A percentile compares a stretch with the other conserved stretches of the same genome.
Conservation (phyloP, 2,329 filamentous ascomycete genomes). For the Calonectria fujianensis region DNA sequence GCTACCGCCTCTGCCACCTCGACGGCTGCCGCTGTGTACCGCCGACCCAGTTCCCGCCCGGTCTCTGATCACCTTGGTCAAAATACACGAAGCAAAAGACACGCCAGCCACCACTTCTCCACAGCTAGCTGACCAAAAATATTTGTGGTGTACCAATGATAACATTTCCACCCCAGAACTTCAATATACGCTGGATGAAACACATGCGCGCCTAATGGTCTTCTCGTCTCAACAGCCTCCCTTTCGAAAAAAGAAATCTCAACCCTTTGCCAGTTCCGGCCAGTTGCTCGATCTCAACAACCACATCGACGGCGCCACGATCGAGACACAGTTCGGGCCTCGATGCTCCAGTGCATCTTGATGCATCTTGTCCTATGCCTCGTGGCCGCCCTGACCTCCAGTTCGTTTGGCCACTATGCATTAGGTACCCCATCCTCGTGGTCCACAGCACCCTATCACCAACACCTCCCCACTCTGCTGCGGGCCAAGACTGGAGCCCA, state of each 20-base stretch:
- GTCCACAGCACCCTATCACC: slow-evolving; percentile 19
- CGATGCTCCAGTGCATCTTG: slow-evolving; percentile 14
- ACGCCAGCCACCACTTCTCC: background rate
- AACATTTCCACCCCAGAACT: background rate
- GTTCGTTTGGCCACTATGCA: slow-evolving; percentile 37
- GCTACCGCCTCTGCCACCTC: slow-evolving; percentile 1
- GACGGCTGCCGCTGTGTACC: slow-evolving; percentile 1
- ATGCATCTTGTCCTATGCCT: slow-evolving; percentile 29
- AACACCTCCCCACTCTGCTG: slow-evolving; percentile 39
- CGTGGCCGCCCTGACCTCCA: slow-evolving; percentile 40
- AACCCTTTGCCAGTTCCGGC: slow-evolving; percentile 5
- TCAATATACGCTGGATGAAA: slow-evolving; percentile 15
- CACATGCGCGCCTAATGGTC: background rate
- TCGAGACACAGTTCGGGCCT: slow-evolving; percentile 32
- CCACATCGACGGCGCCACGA: slow-evolving; percentile 43
- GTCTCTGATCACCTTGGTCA: background rate
- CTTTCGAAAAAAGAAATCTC: slow-evolving; percentile 15
- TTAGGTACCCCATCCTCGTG: slow-evolving; percentile 21
- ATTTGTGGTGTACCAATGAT: slow-evolving; percentile 3
- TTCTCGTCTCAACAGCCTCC: slow-evolving; percentile 15
- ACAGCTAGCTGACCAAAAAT: background rate
- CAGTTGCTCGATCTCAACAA: slow-evolving; percentile 33
- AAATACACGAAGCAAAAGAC: background rate
- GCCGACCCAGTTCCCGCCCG: background rate
- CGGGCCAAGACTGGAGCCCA: slow-evolving; percentile 19